Evolutionary conservation across 1,284 basidiomycete species (phyloP), one percentile per base, ranked within the genome.

Genomic region (Waitea zeae): DNA sequence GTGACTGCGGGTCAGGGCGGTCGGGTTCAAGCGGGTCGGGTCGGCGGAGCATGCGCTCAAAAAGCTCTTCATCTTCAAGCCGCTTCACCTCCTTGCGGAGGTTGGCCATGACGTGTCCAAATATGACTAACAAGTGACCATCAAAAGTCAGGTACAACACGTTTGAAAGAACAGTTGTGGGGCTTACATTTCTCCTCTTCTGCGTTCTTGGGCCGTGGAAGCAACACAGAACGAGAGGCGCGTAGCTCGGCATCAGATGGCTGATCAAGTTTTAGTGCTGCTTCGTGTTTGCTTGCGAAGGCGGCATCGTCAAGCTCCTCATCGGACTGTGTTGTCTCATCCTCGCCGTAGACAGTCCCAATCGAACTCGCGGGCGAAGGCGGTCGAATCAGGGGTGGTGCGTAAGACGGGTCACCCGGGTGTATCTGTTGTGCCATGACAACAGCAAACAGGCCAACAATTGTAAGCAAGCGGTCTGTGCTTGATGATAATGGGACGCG

Each of bases 341-440:
- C 78, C 17, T 58, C 59, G 5, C 59, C 64, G 38, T 78, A 74
- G 5, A 63, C 56, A 19, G 75, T 78, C 35, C 72, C 76, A 29
- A 82, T 62, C 4, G 78, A 78, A 41, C 72, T 77, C 12, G 73
- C 66, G 13, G 78, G 78, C 3, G 78, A 81, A 1, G 75, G 63
- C 4, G 68, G 62, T 14, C 76, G 70, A 24, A 78, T 58, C 31
- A 78, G 61, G 6, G 76, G 74, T 4, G 70, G 61, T 13, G 69
- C 70, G 43, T 81, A 81, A 7, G 51, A 51, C 3, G 56, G 46
- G 33, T 58, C 54, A 18, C 47, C 48, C 9, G 49, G 48, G 32
- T 54, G 53, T n/a, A 26, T 26, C 22, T 22, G 19, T 14, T 28
- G 29, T 30, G 5, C 17, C 12, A 13, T 28, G 17, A 14, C 31